Evolutionary conservation across 371 early-diverging fungal genomes (phyloP), one percentile per base, ranked within the genome.

Genomic region (Capillidium rhysosporum): DNA sequence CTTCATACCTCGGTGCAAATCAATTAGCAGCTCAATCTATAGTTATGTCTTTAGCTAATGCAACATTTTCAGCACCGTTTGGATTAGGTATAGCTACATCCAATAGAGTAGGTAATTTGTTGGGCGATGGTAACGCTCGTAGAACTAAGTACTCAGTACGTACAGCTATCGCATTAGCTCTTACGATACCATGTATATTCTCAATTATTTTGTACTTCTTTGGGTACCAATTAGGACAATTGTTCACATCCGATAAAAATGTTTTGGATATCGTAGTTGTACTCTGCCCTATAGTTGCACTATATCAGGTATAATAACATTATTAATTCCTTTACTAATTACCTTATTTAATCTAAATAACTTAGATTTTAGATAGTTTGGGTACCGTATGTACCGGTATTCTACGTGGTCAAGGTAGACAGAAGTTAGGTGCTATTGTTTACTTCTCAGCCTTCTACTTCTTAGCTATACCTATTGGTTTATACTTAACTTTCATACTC

Each of bases 11-110:
- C 3, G 85, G 91, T 28, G 80, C 77, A 7, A 61, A 69, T 1
- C 71, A 77, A 44, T 70, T 93, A 23, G 93, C 93, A 1, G 86
- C 90, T 14, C 92, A 91, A 59, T 77, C 82, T 23, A 73, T 91
- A 30, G 67, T 84, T 20, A 64, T 93, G 44, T 85, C 82, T 24
- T 76, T 85, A 0, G 70, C 70, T 14, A 61, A 77, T n/a, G 63
- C 84, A 51, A 69, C 80, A 0, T 89, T 82, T 63, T 78, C 79
- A 34, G 58, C 82, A 26, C 79, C 82, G 1, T 75, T 74, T 4
- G 54, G 71, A 2, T 65, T 86, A 26, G 65, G 79, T 25, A 70
- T 90, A 9, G 84, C 84, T 2, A 70, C 79, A 0, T 72, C 82
- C 21, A 88, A 80, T 23, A 75, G 85, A 1, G 78, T 88, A 0